These are phyloP conservation scores for Fraxinus cuspidata DNA, from an alignment of 257 asterid genomes.

Conservation along the genomic window DNA sequence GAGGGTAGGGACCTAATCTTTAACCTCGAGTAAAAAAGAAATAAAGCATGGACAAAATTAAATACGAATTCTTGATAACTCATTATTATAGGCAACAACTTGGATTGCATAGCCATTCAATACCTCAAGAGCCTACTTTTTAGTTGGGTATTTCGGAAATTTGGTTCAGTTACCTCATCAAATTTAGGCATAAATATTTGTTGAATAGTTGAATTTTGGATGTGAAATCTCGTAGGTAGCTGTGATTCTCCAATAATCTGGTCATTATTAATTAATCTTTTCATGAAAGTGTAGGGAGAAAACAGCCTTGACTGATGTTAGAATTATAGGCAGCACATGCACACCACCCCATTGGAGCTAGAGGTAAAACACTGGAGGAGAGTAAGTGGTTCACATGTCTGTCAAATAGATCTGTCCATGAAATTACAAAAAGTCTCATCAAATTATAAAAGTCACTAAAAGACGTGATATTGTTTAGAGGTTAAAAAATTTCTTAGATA, in stretches of 20 bases:
- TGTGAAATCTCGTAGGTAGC: constrained; percentile 27
- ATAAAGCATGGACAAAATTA: constrained; percentile 17
- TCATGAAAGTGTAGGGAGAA: constrained; percentile 24
- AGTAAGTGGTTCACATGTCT: constrained; percentile 75
- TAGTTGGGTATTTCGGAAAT: neutral
- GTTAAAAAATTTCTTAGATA: neutral
- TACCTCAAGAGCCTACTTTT: neutral
- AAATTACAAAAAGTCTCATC: constrained; percentile 42
- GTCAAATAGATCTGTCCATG: constrained; percentile 50
- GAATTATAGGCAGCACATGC: constrained; percentile 60
- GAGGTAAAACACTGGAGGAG: constrained; percentile 33
- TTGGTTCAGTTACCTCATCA: constrained; percentile 20
- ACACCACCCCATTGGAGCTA: constrained; percentile 51
- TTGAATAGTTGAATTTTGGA: constrained; percentile 22
- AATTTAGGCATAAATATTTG: constrained; percentile 4
- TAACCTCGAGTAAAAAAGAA: constrained; percentile 34
- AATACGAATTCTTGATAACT: constrained; percentile 15
- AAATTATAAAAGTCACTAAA: constrained; percentile 41
- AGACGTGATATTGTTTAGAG: constrained; percentile 38
- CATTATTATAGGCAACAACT: constrained; percentile 21
- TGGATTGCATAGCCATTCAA: constrained; percentile 18
- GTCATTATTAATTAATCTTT: constrained; percentile 24
- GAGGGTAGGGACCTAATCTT: constrained; percentile 36
- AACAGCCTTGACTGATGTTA: constrained; percentile 30
- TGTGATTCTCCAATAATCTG: constrained; percentile 43